A percentile compares a stretch with the other conserved stretches of the same genome.
These are phyloP conservation scores for Penicillium sp. DNA, from an alignment of 2,329 filamentous ascomycete genomes.

Conservation along the genomic window DNA sequence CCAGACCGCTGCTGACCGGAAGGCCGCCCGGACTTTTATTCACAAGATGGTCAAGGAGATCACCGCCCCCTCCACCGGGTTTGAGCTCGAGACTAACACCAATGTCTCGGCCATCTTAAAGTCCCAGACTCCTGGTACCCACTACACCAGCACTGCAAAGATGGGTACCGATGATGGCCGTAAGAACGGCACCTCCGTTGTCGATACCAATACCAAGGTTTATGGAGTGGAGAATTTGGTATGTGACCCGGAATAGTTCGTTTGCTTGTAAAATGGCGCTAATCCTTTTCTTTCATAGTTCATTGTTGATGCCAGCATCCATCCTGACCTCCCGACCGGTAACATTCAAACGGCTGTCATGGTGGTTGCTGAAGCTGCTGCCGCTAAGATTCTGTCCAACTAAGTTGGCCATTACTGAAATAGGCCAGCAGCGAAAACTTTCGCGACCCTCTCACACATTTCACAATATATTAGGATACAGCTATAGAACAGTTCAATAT, in stretches of 20 bases:
- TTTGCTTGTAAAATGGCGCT: slow-evolving; percentile 34
- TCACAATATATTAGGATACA: background rate
- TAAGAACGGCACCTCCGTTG: slow-evolving; percentile 56
- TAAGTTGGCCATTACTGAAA: slow-evolving; percentile 36
- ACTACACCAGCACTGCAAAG: slow-evolving; percentile 56
- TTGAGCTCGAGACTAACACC: slow-evolving; percentile 22
- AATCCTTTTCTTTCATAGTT: slow-evolving; percentile 8
- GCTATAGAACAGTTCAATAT: no score
- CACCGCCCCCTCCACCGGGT: slow-evolving; percentile 19
- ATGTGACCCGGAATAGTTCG: background rate
- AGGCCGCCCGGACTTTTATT: slow-evolving; percentile 22
- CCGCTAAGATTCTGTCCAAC: slow-evolving; percentile 33
- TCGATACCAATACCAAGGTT: slow-evolving; percentile 63
- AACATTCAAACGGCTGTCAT: slow-evolving; percentile 68
- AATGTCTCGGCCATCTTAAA: slow-evolving; percentile 26
- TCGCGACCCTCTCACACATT: no score
- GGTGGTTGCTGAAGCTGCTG: slow-evolving; percentile 61
- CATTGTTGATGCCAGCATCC: slow-evolving; percentile 68
- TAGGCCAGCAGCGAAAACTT: background rate
- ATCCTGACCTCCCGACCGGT: slow-evolving; percentile 66
- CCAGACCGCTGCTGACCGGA: slow-evolving; percentile 20
- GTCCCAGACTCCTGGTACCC: slow-evolving; percentile 47
- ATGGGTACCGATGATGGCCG: slow-evolving; percentile 60
- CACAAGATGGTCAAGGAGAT: slow-evolving; percentile 23
- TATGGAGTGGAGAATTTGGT: slow-evolving; percentile 64